A percentile compares a stretch with the other conserved stretches of the same genome.
phyloP scores from a whole-genome alignment of 148 eudicot species.

The Fagopyrum tataricum region DNA sequence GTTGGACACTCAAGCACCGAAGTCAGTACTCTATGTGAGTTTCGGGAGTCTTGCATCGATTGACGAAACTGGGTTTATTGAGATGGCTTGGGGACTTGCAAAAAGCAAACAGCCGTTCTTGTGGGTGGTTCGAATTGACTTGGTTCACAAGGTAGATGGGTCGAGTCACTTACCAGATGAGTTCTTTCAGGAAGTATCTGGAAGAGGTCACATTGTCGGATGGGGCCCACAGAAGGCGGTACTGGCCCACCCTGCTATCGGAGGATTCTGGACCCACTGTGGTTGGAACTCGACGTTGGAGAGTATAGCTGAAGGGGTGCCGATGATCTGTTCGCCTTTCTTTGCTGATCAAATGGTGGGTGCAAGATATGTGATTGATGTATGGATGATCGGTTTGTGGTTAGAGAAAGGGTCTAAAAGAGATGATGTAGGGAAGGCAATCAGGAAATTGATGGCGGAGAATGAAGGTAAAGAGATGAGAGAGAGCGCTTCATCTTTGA shows the following conservation, averaged over 20 bases:
- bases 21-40: conserved; percentile 38
- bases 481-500: conserved; percentile 21
- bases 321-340: conserved; percentile 50
- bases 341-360: conserved; percentile 42
- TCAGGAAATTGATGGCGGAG: conserved; percentile 36
- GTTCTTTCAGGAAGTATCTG: conserved; percentile 18
- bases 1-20: conserved; percentile 34
- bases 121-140: conserved; percentile 33
- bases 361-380: conserved; percentile 32
- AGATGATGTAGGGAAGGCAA: conserved; percentile 25
- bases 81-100: conserved; percentile 35
- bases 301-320: conserved; percentile 53
- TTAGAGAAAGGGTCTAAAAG: conserved; percentile 30
- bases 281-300: conserved; percentile 68
- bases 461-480: conserved; percentile 42
- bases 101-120: conserved; percentile 33
- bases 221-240: conserved; percentile 53
- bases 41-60: conserved; percentile 35
- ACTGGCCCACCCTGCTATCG: conserved; percentile 40
- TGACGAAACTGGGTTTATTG: conserved; percentile 22
- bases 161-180: conserved; percentile 28
- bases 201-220: conserved; percentile 31
- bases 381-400: conserved; percentile 39
- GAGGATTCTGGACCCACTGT: conserved; percentile 56
- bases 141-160: conserved; percentile 20